phyloP scores from a whole-genome alignment of 345 rosid species.

The Viola odorata region DNA sequence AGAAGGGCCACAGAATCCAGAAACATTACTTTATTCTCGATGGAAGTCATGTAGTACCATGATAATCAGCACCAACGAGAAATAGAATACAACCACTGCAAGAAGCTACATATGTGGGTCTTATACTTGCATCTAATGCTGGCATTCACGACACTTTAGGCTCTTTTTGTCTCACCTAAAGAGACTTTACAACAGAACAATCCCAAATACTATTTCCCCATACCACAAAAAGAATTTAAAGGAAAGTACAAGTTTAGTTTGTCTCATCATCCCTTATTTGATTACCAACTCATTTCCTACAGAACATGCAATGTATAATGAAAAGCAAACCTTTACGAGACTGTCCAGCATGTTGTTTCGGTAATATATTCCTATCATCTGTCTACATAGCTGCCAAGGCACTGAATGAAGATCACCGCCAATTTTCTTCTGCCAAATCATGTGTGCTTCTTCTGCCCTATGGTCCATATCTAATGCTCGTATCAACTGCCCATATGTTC shows the following conservation, averaged over 20 bases:
- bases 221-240: too few species aligned
- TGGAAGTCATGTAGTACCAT: too few species aligned
- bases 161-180: too few species aligned
- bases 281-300: neutral
- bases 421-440: constrained; percentile 69
- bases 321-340: constrained; percentile 57
- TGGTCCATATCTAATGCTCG: constrained; percentile 85
- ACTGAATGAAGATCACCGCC: constrained; percentile 79
- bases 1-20: neutral
- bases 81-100: neutral
- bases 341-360: constrained; percentile 75
- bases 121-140: too few species aligned
- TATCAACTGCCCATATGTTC: constrained; percentile 64
- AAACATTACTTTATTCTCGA: neutral
- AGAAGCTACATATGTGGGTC: neutral
- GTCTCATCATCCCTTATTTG: too few species aligned
- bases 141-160: too few species aligned
- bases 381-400: constrained; percentile 77
- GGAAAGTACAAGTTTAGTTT: too few species aligned
- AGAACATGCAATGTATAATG: neutral
- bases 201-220: too few species aligned
- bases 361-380: constrained; percentile 71
- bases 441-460: constrained; percentile 84
- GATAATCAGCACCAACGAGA: too few species aligned
- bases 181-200: too few species aligned